phyloP scores from a whole-genome alignment of 2,329 filamentous ascomycete species.

The Cryphonectria parasitica region DNA sequence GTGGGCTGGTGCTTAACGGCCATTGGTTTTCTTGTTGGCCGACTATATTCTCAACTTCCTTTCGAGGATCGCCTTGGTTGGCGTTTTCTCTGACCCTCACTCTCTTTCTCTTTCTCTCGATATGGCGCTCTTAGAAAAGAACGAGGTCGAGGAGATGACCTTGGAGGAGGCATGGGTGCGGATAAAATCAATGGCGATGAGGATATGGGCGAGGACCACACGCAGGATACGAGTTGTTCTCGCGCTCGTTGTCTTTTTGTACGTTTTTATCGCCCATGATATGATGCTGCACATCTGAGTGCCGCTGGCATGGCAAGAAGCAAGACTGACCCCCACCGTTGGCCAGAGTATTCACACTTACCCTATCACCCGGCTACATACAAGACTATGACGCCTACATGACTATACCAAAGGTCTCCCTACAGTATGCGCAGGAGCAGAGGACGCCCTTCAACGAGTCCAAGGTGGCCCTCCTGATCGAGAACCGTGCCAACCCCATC shows the following conservation, averaged over 20 bases:
- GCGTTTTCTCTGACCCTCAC: background rate
- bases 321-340: constrained; percentile 9
- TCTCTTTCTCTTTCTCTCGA: background rate
- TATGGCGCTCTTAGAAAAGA: constrained; percentile 10
- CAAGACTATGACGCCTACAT: constrained; percentile 24
- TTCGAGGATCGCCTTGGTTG: background rate
- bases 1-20: background rate
- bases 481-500: constrained; percentile 51
- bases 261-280: background rate
- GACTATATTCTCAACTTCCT: background rate
- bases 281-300: background rate
- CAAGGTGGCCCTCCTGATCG: constrained; percentile 58
- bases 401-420: constrained; percentile 27
- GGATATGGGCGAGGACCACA: constrained; percentile 27
- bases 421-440: constrained; percentile 27
- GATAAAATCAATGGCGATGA: constrained; percentile 21
- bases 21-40: background rate
- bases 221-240: constrained; percentile 26
- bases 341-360: constrained; percentile 20
- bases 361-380: constrained; percentile 25
- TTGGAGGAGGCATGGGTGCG: constrained; percentile 26
- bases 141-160: constrained; percentile 25
- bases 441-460: constrained; percentile 50
- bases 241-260: constrained; percentile 24
- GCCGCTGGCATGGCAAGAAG: background rate